Percentiles rank a stretch among this genome's conserved stretches.
phyloP scores from a whole-genome alignment of 257 asterid genomes.

The Vinca minor region DNA sequence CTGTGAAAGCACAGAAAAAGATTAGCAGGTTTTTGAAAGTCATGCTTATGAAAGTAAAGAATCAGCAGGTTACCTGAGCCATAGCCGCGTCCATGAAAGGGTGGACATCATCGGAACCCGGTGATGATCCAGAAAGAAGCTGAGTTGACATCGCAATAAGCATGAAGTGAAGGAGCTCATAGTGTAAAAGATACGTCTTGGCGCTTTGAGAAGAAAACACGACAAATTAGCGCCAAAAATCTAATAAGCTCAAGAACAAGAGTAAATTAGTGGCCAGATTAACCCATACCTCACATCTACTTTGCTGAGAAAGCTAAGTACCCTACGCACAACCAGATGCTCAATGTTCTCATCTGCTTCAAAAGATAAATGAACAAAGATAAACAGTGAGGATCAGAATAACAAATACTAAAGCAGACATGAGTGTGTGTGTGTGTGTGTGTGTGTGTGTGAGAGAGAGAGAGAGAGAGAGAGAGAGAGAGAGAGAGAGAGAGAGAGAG shows the following conservation, averaged over 20 bases:
- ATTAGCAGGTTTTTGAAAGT: slow-evolving; percentile 2
- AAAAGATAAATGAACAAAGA: no score
- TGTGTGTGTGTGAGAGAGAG: no score
- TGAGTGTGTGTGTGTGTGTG: no score
- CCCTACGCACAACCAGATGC: slow-evolving; percentile 55
- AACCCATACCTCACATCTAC: slow-evolving; percentile 76
- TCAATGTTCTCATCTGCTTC: slow-evolving; percentile 58
- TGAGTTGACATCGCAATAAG: slow-evolving; percentile 77
- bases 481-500: no score
- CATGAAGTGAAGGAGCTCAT: slow-evolving; percentile 77
- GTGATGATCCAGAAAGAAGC: slow-evolving; percentile 88
- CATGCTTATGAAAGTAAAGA: background rate
- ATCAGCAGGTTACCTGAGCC: slow-evolving; percentile 52
- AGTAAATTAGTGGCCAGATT: slow-evolving; percentile 12
- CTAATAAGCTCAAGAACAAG: slow-evolving; percentile 4
- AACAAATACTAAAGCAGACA: background rate
- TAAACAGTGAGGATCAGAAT: background rate
- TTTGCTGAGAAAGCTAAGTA: slow-evolving; percentile 64
- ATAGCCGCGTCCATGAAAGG: slow-evolving; percentile 87
- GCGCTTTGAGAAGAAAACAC: slow-evolving; percentile 36
- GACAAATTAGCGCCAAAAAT: slow-evolving; percentile 18
- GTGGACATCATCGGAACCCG: slow-evolving; percentile 73
- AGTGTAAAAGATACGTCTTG: slow-evolving; percentile 68
- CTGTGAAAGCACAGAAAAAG: slow-evolving; percentile 34
- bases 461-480: no score